phyloP scores from a whole-genome alignment of 768 basidiomycete species.

The Boletellus ananas region DNA sequence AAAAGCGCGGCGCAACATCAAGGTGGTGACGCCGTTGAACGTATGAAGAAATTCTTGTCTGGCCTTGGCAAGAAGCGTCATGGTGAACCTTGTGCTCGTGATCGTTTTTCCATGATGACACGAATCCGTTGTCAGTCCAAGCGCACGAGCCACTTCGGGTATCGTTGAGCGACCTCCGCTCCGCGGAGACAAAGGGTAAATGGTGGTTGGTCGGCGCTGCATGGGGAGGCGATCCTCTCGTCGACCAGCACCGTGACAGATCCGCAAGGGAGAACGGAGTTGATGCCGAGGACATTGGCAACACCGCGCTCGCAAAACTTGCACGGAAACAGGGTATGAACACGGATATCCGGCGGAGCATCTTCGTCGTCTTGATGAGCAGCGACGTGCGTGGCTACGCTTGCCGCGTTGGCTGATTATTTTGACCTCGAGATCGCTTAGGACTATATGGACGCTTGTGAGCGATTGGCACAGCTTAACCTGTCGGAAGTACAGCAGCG shows the following conservation, averaged over 20 bases:
- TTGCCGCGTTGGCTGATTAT: not conserved
- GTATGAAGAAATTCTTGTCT: constrained; percentile 85
- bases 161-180: constrained; percentile 78
- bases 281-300: constrained; percentile 28
- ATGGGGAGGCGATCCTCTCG: constrained; percentile 89
- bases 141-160: constrained; percentile 85
- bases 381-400: constrained; percentile 63
- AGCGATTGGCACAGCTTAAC: constrained; percentile 78
- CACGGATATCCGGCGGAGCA: constrained; percentile 86
- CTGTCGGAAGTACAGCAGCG: constrained; percentile 89
- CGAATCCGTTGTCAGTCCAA: constrained; percentile 49
- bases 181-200: constrained; percentile 83
- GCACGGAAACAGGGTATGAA: constrained; percentile 98
- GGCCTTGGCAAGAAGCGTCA: constrained; percentile 74
- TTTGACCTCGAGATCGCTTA: constrained; percentile 28
- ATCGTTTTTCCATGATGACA: not conserved
- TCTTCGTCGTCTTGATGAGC: constrained; percentile 94
- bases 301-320: constrained; percentile 60
- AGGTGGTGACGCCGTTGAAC: constrained; percentile 70
- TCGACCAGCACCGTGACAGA: constrained; percentile 54
- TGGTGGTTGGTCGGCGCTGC: constrained; percentile 99
- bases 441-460: constrained; percentile 97
- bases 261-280: constrained; percentile 21
- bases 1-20: constrained; percentile 61
- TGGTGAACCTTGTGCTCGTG: constrained; percentile 37